Evolutionary conservation across 2,329 filamentous ascomycete genomes (phyloP).

Genomic region (Emergomyces orientalis): DNA sequence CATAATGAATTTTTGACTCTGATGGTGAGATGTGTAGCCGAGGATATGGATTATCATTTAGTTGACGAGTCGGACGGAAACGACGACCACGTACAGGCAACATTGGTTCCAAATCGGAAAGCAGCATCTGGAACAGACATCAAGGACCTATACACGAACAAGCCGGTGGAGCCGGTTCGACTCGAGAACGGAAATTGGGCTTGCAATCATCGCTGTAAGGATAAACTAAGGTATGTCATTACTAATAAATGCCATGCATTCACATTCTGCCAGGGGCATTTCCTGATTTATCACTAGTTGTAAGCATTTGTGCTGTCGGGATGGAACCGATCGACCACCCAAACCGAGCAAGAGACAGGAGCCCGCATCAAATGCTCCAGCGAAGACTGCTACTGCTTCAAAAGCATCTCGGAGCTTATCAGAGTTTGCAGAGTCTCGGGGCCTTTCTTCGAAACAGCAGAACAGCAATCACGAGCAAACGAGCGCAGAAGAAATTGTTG

Average conservation of each 20-base stretch:
- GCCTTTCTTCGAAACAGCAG: not conserved
- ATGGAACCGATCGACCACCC: slow-evolving; percentile 58
- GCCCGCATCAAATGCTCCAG: not conserved
- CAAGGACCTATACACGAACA: slow-evolving; percentile 9
- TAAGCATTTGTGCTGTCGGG: slow-evolving; percentile 63
- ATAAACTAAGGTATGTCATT: slow-evolving; percentile 39
- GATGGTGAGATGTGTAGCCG: slow-evolving; percentile 3
- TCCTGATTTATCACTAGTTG: slow-evolving; percentile 40
- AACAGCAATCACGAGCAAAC: not conserved
- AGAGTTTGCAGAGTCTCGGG: not conserved
- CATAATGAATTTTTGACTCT: slow-evolving; percentile 2
- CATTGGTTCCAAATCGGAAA: slow-evolving; percentile 7
- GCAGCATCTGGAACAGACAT: slow-evolving; percentile 11
- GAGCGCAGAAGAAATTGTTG: slow-evolving; percentile 13
- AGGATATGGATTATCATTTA: slow-evolving; percentile 20
- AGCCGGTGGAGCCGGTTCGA: slow-evolving; percentile 37
- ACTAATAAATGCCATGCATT: slow-evolving; percentile 12
- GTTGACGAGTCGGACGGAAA: slow-evolving; percentile 12
- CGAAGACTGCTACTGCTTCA: not conserved
- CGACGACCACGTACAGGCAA: not conserved
- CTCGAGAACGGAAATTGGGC: slow-evolving; percentile 63
- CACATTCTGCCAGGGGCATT: slow-evolving; percentile 28
- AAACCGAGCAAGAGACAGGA: slow-evolving; percentile 29
- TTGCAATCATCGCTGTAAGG: slow-evolving; percentile 62
- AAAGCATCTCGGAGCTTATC: not conserved